Conservation (phyloP, 805 yeast species). For the Ogataea ganodermae region DNA sequence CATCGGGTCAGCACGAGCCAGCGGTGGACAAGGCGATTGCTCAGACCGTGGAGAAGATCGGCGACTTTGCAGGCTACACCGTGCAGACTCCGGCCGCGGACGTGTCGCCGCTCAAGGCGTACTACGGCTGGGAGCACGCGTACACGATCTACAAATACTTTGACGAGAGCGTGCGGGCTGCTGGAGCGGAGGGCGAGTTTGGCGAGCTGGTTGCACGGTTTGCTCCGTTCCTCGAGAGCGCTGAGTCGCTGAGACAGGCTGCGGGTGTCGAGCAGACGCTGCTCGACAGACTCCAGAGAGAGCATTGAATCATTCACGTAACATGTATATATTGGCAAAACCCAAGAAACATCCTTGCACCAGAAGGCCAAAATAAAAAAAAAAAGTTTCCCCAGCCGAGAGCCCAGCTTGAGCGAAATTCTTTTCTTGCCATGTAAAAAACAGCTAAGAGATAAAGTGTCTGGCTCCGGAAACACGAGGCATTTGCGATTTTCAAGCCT, state of each 20-base stretch:
- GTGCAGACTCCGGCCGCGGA: constrained; percentile 7
- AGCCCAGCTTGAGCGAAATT: constrained; percentile 3
- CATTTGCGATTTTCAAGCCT: too few species aligned
- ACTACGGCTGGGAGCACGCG: constrained; percentile 20
- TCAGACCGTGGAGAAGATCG: constrained; percentile 3
- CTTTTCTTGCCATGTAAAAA: background rate
- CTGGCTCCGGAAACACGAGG: too few species aligned
- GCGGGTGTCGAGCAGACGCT: constrained; percentile 12
- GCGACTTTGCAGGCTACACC: constrained; percentile 7
- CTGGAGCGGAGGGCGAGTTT: constrained; percentile 16
- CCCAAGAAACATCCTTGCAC: background rate
- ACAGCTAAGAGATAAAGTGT: constrained; percentile 1
- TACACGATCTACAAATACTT: constrained; percentile 22
- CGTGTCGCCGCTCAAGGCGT: constrained; percentile 10
- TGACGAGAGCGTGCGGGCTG: constrained; percentile 13
- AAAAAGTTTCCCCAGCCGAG: background rate
- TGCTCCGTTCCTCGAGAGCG: constrained; percentile 17
- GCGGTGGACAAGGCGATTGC: constrained; percentile 8
- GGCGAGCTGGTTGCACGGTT: constrained; percentile 11
- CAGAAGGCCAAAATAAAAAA: background rate
- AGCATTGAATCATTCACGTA: background rate
- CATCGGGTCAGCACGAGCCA: constrained; percentile 2
- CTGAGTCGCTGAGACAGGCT: constrained; percentile 17
- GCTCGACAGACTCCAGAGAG: constrained; percentile 13
- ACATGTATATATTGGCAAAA: background rate